Evolutionary conservation across 192 early-diverging fungal genomes (phyloP).

Genomic region (Backusella parvicylindrica): DNA sequence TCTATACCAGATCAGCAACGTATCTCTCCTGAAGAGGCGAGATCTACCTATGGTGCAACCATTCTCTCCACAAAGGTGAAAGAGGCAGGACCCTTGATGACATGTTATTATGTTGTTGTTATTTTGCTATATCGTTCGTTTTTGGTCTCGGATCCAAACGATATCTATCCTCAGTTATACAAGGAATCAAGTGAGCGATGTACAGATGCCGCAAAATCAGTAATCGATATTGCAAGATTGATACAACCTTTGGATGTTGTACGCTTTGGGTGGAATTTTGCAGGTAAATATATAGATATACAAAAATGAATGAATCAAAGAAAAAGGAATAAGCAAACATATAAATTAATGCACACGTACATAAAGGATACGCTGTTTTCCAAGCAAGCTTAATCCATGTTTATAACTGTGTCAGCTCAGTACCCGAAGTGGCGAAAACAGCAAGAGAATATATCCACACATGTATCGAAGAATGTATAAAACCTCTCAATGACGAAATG

Average conservation of each 20-base stretch:
- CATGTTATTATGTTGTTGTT: slow-evolving; percentile 30
- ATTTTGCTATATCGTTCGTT: slow-evolving; percentile 28
- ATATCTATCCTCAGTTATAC: not conserved
- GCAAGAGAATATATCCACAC: slow-evolving; percentile 13
- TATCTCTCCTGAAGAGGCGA: not conserved
- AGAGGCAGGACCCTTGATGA: slow-evolving; percentile 13
- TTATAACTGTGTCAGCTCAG: slow-evolving; percentile 10
- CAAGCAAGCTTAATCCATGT: slow-evolving; percentile 23
- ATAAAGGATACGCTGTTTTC: slow-evolving; percentile 12
- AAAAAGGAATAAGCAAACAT: not conserved
- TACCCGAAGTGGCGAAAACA: slow-evolving; percentile 2
- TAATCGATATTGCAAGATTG: slow-evolving; percentile 15
- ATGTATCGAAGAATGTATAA: slow-evolving; percentile 17
- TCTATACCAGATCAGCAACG: slow-evolving; percentile 6
- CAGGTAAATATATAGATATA: not conserved
- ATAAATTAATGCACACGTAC: not conserved
- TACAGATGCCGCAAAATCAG: slow-evolving; percentile 14
- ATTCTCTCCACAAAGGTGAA: not conserved
- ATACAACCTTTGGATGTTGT: not conserved
- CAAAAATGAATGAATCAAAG: not conserved
- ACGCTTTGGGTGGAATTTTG: slow-evolving; percentile 21
- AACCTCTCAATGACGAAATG: slow-evolving; percentile 10
- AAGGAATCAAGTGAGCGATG: slow-evolving; percentile 3
- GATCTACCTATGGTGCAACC: not conserved
- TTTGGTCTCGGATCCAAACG: slow-evolving; percentile 1